phyloP scores from a whole-genome alignment of 148 eudicot genomes.

The Gaultheria prostrata region DNA sequence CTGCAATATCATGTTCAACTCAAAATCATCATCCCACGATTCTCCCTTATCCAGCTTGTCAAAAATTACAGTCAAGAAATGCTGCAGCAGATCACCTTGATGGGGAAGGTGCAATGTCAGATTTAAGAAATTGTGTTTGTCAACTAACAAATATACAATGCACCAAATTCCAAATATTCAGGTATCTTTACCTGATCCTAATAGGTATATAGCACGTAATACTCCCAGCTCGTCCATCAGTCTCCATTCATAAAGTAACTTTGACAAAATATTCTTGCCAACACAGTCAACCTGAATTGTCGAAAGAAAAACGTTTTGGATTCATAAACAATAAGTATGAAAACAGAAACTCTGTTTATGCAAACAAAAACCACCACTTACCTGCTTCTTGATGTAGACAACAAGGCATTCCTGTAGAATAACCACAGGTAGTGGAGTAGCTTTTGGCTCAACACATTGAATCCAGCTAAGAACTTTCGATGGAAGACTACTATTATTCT shows the following conservation, averaged over 20 bases:
- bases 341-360: neutral
- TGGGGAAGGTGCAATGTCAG: constrained; percentile 17
- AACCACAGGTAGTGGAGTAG: constrained; percentile 68
- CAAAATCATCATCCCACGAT: constrained; percentile 95
- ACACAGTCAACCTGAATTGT: constrained; percentile 70
- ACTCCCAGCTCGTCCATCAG: constrained; percentile 93
- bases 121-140: constrained; percentile 11
- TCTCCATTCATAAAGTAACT: constrained; percentile 83
- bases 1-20: constrained; percentile 86
- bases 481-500: constrained; percentile 76
- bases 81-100: constrained; percentile 94
- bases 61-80: constrained; percentile 79
- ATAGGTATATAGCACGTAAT: constrained; percentile 81
- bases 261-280: constrained; percentile 80
- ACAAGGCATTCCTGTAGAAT: constrained; percentile 85
- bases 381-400: constrained; percentile 86
- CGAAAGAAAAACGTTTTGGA: neutral
- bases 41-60: constrained; percentile 87
- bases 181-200: constrained; percentile 77
- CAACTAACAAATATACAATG: constrained; percentile 2
- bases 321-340: neutral
- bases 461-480: constrained; percentile 83
- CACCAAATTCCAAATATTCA: neutral
- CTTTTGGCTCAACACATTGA: constrained; percentile 55
- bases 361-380: constrained; percentile 18